Evolutionary conservation across 2,329 filamentous ascomycete species (phyloP).

Genomic region (Penicillium sp.): DNA sequence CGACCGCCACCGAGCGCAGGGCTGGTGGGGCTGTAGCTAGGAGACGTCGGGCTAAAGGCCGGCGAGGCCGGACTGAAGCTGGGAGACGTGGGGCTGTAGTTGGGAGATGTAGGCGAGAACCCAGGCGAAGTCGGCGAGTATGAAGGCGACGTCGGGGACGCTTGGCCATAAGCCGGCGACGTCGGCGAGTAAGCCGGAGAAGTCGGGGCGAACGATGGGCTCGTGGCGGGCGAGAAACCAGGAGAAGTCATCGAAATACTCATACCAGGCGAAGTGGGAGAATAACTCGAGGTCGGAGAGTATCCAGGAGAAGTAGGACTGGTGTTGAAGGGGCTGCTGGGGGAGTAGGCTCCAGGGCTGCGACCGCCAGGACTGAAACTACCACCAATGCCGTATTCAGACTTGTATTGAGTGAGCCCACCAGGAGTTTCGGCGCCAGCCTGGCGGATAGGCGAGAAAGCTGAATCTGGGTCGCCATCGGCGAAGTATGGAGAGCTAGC

Average conservation of each 20-base stretch:
- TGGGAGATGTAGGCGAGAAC: constrained; percentile 59
- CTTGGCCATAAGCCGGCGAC: constrained; percentile 67
- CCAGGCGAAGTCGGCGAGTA: constrained; percentile 58
- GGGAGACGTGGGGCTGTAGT: constrained; percentile 62
- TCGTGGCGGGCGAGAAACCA: constrained; percentile 56
- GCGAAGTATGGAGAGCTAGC: constrained; percentile 62
- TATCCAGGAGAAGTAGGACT: constrained; percentile 69
- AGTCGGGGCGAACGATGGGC: constrained; percentile 54
- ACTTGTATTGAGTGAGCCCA: constrained; percentile 65
- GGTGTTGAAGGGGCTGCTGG: constrained; percentile 74
- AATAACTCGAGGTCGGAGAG: constrained; percentile 65
- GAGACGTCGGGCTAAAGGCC: constrained; percentile 58
- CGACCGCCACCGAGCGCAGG: constrained; percentile 47
- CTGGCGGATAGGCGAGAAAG: constrained; percentile 73
- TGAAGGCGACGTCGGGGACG: constrained; percentile 61
- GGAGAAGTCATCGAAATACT: constrained; percentile 57
- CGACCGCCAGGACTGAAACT: constrained; percentile 63
- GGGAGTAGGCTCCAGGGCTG: constrained; percentile 64
- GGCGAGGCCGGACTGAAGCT: constrained; percentile 55
- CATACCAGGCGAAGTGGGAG: constrained; percentile 72
- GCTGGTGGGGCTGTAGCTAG: constrained; percentile 58
- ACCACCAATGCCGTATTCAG: constrained; percentile 59
- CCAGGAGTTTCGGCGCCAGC: constrained; percentile 62
- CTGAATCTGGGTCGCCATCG: constrained; percentile 62
- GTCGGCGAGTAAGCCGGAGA: constrained; percentile 58